Conservation (phyloP, 768 basidiomycete species). For the Strobilomyces confusus region DNA sequence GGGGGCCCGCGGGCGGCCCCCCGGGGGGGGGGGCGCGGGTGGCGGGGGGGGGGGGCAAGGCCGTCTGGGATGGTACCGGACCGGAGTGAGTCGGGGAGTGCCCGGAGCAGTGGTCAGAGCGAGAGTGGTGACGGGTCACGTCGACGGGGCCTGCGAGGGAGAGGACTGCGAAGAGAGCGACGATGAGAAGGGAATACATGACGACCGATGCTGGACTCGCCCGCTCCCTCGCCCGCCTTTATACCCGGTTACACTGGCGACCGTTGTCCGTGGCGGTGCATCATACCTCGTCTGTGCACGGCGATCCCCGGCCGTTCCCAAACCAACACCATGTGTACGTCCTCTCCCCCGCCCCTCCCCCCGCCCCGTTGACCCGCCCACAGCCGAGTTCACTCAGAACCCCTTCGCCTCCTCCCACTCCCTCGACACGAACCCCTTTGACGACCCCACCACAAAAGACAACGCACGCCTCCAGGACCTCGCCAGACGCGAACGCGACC, state of each 20-base stretch:
- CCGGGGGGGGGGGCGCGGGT: no score
- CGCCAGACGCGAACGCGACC: slow-evolving; percentile 72
- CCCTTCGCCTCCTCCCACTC: slow-evolving; percentile 84
- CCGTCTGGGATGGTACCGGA: no score
- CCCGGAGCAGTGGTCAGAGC: no score
- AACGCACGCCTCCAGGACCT: slow-evolving; percentile 58
- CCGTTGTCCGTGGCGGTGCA: not conserved
- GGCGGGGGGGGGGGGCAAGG: no score
- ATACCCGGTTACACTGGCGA: not conserved
- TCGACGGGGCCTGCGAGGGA: slow-evolving; percentile 30
- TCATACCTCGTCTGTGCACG: not conserved
- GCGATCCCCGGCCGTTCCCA: slow-evolving; percentile 2
- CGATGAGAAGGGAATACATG: slow-evolving; percentile 35
- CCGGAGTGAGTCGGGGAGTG: no score
- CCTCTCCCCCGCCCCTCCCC: no score
- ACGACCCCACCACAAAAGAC: slow-evolving; percentile 62
- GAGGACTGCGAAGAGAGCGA: slow-evolving; percentile 60
- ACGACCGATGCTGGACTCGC: slow-evolving; percentile 7
- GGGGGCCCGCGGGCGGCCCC: no score
- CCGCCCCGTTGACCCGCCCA: not conserved
- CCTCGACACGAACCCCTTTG: slow-evolving; percentile 86
- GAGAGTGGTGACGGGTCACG: not conserved
- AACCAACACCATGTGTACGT: slow-evolving; percentile 25
- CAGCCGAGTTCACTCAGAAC: slow-evolving; percentile 50
- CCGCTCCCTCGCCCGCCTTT: no score